A percentile compares a stretch with the other conserved stretches of the same genome.
phyloP scores from a whole-genome alignment of 176 grass and related monocot species.

The Alopecurus myosuroides region DNA sequence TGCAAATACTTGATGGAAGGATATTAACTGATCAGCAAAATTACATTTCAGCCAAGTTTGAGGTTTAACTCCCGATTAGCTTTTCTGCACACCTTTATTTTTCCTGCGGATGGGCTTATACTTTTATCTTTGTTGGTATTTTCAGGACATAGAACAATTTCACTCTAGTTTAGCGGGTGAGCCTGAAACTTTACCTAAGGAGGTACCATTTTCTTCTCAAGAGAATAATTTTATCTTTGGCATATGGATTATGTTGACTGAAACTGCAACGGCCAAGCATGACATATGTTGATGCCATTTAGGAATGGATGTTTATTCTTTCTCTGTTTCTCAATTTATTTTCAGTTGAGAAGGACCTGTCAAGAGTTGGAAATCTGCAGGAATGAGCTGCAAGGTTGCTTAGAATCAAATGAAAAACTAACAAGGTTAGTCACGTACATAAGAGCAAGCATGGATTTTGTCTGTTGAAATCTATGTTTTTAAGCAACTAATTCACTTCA shows the following conservation, averaged over 20 bases:
- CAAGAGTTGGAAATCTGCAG: slow-evolving; percentile 68
- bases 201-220: slow-evolving; percentile 46
- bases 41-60: slow-evolving; percentile 23
- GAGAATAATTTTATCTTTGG: neutral
- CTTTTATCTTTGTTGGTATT: neutral
- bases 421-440: slow-evolving; percentile 51
- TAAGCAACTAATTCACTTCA: slow-evolving; percentile 13
- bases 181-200: slow-evolving; percentile 39
- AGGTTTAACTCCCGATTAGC: slow-evolving; percentile 37
- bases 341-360: slow-evolving; percentile 56
- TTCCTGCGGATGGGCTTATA: neutral
- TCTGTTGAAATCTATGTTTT: slow-evolving; percentile 16
- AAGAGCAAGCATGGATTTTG: neutral
- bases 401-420: slow-evolving; percentile 73
- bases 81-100: neutral
- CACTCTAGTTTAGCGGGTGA: slow-evolving; percentile 22
- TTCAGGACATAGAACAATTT: slow-evolving; percentile 42
- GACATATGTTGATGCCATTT: slow-evolving; percentile 15
- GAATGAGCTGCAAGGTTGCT: slow-evolving; percentile 58
- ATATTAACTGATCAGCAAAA: slow-evolving; percentile 42
- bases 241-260: neutral
- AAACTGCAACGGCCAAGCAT: slow-evolving; percentile 4
- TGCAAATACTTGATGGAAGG: slow-evolving; percentile 56
- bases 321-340: neutral
- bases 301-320: neutral